These are phyloP conservation scores for Lepidopterella palustris DNA, from an alignment of 495 filamentous ascomycete species.

Conservation along the genomic window DNA sequence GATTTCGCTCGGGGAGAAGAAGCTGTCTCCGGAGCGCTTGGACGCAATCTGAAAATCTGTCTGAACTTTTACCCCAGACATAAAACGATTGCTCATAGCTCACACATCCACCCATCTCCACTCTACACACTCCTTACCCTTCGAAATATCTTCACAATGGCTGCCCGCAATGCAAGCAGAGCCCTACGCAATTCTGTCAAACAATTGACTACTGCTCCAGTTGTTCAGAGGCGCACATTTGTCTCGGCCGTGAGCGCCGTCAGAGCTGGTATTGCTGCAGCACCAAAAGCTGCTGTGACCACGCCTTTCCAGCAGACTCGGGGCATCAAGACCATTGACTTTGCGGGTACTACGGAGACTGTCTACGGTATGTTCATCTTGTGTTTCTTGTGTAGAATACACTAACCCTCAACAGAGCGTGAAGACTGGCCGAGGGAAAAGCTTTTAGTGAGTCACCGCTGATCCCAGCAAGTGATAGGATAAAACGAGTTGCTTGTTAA, in stretches of 20 bases:
- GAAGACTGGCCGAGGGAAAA: conserved; percentile 97
- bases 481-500: conserved; percentile 12
- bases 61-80: not conserved
- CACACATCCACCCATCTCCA: not conserved
- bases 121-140: conserved; percentile 11
- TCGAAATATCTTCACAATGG: conserved; percentile 57
- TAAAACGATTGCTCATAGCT: not conserved
- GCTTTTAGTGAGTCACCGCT: conserved; percentile 63
- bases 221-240: conserved; percentile 63
- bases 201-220: conserved; percentile 46
- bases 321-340: conserved; percentile 86
- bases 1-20: too few relatives aligned
- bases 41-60: not conserved
- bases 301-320: conserved; percentile 57
- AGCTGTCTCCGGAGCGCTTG: not conserved
- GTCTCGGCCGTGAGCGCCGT: conserved; percentile 57
- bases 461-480: conserved; percentile 4
- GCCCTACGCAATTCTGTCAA: conserved; percentile 71
- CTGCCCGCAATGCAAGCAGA: conserved; percentile 74
- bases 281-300: conserved; percentile 47
- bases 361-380: conserved; percentile 66
- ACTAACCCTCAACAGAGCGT: conserved; percentile 59
- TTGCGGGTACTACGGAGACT: conserved; percentile 83
- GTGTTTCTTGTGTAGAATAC: not conserved
- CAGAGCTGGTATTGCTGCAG: conserved; percentile 36